These are phyloP conservation scores for Alopecurus myosuroides DNA, from an alignment of 176 grass and related monocot genomes.

Conservation along the genomic window DNA sequence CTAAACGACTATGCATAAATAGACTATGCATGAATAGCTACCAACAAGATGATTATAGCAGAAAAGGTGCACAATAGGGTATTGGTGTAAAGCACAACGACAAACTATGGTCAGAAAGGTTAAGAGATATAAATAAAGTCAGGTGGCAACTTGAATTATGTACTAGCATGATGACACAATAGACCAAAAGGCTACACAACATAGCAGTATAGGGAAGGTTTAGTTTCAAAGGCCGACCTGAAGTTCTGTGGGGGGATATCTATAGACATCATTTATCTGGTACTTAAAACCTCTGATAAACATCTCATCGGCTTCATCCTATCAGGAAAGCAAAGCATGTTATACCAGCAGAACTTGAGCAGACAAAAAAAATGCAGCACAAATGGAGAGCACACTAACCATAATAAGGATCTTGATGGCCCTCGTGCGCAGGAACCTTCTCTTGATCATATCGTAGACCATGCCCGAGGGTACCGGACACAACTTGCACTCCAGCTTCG, in stretches of 20 bases:
- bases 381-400: conserved; percentile 30
- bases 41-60: no score
- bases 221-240: conserved; percentile 38
- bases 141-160: no score
- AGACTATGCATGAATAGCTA: not conserved
- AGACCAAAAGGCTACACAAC: not conserved
- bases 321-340: no score
- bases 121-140: no score
- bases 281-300: conserved; percentile 94
- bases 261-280: conserved; percentile 94
- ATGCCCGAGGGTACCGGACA: conserved; percentile 85
- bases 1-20: not conserved
- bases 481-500: conserved; percentile 71
- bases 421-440: conserved; percentile 81
- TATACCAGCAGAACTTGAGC: no score
- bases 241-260: conserved; percentile 86
- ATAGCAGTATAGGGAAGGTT: not conserved
- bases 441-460: conserved; percentile 89
- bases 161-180: not conserved
- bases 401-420: conserved; percentile 79
- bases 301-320: conserved; percentile 98
- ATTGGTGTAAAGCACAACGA: no score
- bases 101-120: no score
- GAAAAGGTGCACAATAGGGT: no score
- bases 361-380: no score